phyloP scores from a whole-genome alignment of 257 asterid genomes.

The Rauvolfia tetraphylla region DNA sequence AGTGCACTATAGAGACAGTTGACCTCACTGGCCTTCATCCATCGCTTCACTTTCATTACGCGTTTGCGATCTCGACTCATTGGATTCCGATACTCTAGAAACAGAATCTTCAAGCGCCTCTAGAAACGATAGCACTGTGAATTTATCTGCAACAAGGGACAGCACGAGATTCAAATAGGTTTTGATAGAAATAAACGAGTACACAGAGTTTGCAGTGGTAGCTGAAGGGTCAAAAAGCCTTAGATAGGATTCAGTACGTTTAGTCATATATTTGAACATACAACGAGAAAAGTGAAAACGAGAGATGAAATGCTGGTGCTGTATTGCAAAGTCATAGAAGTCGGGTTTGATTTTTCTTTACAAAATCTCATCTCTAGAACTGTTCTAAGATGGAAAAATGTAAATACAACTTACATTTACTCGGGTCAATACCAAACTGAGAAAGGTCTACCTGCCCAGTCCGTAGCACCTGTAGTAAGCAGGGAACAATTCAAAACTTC shows the following conservation, averaged over 20 bases:
- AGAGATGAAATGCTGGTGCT: neutral
- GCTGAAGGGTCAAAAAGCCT: neutral
- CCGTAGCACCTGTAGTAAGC: constrained; percentile 66
- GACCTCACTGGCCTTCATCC: constrained; percentile 71
- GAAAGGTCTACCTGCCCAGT: constrained; percentile 87
- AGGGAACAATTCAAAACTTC: constrained; percentile 17
- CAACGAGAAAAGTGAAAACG: neutral
- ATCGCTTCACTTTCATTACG: constrained; percentile 47
- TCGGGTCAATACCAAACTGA: constrained; percentile 92
- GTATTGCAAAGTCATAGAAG: neutral
- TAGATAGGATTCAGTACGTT: neutral
- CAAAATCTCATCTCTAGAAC: neutral
- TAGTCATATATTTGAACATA: too few species aligned
- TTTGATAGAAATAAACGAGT: neutral
- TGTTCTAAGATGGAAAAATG: neutral
- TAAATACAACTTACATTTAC: constrained; percentile 55
- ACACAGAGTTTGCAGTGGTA: neutral
- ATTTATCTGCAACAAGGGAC: constrained; percentile 49
- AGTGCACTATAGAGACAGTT: constrained; percentile 1
- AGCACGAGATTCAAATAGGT: neutral
- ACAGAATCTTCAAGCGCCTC: constrained; percentile 98
- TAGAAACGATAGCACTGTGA: constrained; percentile 86
- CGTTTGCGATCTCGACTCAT: constrained; percentile 46
- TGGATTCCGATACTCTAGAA: constrained; percentile 38
- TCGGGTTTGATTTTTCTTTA: neutral